Conservation (phyloP, 2,329 filamentous ascomycete genomes). For the Talaromyces islandicus region DNA sequence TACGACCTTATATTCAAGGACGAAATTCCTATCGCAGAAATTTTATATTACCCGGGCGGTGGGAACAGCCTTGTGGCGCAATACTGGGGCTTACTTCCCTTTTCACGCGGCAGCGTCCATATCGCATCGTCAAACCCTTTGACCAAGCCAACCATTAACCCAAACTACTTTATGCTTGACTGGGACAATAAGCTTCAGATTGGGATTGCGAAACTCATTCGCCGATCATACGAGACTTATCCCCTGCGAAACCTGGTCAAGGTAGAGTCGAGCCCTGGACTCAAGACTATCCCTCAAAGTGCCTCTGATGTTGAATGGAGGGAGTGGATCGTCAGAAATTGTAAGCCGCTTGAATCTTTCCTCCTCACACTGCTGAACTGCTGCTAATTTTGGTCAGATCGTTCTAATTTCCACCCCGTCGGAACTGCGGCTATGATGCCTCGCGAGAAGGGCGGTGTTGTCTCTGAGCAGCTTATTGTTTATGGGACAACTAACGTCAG, state of each 20-base stretch:
- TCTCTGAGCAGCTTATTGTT: slow-evolving; percentile 24
- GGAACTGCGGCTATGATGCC: slow-evolving; percentile 29
- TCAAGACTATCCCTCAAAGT: slow-evolving; percentile 14
- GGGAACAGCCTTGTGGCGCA: slow-evolving; percentile 15
- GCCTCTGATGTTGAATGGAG: slow-evolving; percentile 19
- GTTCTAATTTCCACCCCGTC: slow-evolving; percentile 14
- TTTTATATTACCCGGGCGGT: slow-evolving; percentile 16
- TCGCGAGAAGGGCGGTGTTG: slow-evolving; percentile 26
- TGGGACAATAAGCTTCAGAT: slow-evolving; percentile 21
- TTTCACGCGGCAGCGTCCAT: slow-evolving; percentile 25
- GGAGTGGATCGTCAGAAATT: slow-evolving; percentile 18
- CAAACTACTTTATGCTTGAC: slow-evolving; percentile 25
- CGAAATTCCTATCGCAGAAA: slow-evolving; percentile 21
- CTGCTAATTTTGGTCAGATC: background rate
- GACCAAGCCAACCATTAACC: slow-evolving; percentile 20
- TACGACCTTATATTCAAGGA: slow-evolving; percentile 23
- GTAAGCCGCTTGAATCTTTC: slow-evolving; percentile 13
- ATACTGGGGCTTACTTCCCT: slow-evolving; percentile 24
- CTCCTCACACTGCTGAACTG: background rate
- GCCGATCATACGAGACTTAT: slow-evolving; percentile 15
- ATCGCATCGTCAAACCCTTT: slow-evolving; percentile 21
- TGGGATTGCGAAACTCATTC: slow-evolving; percentile 18
- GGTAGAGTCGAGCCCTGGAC: slow-evolving; percentile 17
- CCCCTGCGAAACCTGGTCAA: slow-evolving; percentile 14
- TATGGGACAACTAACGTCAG: slow-evolving; percentile 29